Conservation (phyloP, 129 eudicot species). For the Tagetes erecta region DNA sequence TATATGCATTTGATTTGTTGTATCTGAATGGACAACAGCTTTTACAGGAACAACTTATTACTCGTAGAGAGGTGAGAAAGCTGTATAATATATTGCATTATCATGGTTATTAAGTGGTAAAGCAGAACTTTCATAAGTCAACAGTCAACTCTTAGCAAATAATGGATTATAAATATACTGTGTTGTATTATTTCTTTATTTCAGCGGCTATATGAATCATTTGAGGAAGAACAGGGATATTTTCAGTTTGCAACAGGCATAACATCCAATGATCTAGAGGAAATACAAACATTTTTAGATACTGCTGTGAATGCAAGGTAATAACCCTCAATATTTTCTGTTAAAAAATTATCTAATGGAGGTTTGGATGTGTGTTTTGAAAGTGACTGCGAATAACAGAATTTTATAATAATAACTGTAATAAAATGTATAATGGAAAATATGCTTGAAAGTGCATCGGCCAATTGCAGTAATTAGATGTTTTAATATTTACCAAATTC, state of each 20-base stretch:
- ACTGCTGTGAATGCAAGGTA: constrained; percentile 79
- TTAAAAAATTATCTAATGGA: background rate
- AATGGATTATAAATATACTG: background rate
- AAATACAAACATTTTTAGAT: constrained; percentile 84
- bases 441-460: background rate
- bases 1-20: constrained; percentile 81
- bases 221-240: constrained; percentile 65
- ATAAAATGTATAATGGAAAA: background rate
- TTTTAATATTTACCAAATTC: background rate
- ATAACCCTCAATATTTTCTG: background rate
- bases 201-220: constrained; percentile 79
- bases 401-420: background rate
- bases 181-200: constrained; percentile 1
- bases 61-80: constrained; percentile 66
- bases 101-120: background rate
- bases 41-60: constrained; percentile 75
- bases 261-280: constrained; percentile 80
- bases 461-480: background rate
- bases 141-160: background rate
- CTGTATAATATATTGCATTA: background rate
- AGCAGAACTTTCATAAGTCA: background rate
- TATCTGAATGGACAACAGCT: constrained; percentile 67
- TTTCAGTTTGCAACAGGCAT: constrained; percentile 21
- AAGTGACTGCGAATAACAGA: background rate
- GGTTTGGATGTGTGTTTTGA: background rate